Evolutionary conservation across 176 grass and related monocot genomes (phyloP), one percentile per base, ranked within the genome.

Genomic region (Oryza rufipogon): DNA sequence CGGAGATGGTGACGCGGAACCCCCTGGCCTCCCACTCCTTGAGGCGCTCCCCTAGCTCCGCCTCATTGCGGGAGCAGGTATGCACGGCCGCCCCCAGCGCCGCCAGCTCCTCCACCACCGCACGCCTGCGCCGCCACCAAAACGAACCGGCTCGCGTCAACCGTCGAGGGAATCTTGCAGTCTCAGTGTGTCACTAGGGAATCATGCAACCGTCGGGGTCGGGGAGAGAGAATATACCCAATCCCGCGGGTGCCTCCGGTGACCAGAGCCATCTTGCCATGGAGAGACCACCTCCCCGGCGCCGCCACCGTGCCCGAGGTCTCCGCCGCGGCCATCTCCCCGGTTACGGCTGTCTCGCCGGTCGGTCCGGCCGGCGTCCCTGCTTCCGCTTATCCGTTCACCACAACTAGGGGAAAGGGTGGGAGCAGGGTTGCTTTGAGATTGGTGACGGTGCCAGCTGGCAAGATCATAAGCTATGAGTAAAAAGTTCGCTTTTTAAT

Each of bases 231-330:
- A 26, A 2, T 4, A 7, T 71, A 95, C 93, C 93, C 93, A 52
- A 96, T 96, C 28, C 93, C 91, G 63, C 93, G 91, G 68, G 88
- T 96, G 64, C 93, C 91, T 64, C 93, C 93, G 10, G 91, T 93
- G 68, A 96, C 91, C 44, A 96, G 86, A 12, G 88, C 93, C 32
- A 86, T 96, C 83, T 75, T 89, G 7, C 91, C 93, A 4, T 84
- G 80, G 9, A 95, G 90, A 23, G 88, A 85, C 93, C 93, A 93
- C 80, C 91, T 83, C 39, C 39, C 80, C 58, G 72, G 36, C n/a
- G 77, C 68, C 22, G 44, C 72, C n/a, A 19, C 68, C 46, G 39
- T 49, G n/a, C 32, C 32, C 26, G 65, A 61, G 2, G 65, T 34
- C 48, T 39, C 73, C 23, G 77, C 39, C 28, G 66, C 77, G 36